Base-by-base conservation (phyloP, 805 yeast species). In the Teunomyces kruisii region DNA sequence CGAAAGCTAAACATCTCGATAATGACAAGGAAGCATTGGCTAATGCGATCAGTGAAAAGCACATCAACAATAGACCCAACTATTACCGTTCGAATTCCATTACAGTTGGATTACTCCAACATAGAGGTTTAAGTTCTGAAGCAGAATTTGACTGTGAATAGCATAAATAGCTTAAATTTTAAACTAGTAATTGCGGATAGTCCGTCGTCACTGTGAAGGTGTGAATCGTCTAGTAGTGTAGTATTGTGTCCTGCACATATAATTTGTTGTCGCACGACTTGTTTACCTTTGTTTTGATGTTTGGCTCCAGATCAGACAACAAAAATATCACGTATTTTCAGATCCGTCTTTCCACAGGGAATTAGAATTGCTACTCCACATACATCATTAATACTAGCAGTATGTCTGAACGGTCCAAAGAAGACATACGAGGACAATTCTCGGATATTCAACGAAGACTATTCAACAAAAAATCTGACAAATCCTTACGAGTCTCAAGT, bases 371-470 rank as follows among this genome's bases (percentile, higher is more conserved):
- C 28, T 26, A 8, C 9, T 26, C 12, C 17, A 8, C 13, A 12
- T 14, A n/a, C 15, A n/a, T 22, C 16, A n/a, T 8, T 14, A 31
- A 14, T 7, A 14, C 33, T 19, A 17, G 6, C 13, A 22, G 9
- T 10, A 35, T 35, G 38, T 12, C 38, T 35, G 38, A 35, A 5
- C 12, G 22, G 12, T 33, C 48, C 10, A 47, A 48, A 31, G 54
- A 51, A 15, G 55, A 53, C 38, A 46, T 53, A 12, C 40, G 56
- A 51, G 56, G 64, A 24, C 79, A 75, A 54, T 57, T 75, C 8
- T 64, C 67, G 16, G 76, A 74, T 43, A 61, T 75, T 16, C 78
- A 75, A 56, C 65, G 64, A 43, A 54, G 66, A 43, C 49, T 67
- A n/a, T 57, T 68, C 17, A 64, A 64, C 29, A 55, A 55, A 29